Conservation (phyloP, 2,329 filamentous ascomycete genomes). For the Trichoderma gracile region DNA sequence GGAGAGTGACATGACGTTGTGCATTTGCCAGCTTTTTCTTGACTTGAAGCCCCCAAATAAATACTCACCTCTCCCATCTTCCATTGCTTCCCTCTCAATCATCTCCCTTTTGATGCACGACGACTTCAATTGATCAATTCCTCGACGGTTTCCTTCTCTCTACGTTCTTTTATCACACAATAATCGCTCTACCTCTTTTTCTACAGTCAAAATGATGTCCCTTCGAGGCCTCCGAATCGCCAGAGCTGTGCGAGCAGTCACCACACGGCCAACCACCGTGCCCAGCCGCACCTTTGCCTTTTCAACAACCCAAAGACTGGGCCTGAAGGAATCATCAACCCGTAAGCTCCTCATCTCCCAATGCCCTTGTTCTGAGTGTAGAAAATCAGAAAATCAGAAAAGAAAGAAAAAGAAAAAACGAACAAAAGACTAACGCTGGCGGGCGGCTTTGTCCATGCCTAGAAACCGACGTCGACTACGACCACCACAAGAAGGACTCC, state of each 20-base stretch:
- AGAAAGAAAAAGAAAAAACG: neutral
- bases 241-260: conserved; percentile 32
- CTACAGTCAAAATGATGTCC: conserved; percentile 34
- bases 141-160: neutral
- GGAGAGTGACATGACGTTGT: conserved; percentile 19
- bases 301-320: conserved; percentile 35
- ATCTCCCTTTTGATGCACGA: neutral
- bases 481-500: conserved; percentile 62
- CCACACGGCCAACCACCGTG: conserved; percentile 24
- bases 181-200: neutral
- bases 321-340: conserved; percentile 43
- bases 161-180: too few species aligned
- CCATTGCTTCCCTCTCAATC: neutral
- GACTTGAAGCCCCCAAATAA: too few species aligned
- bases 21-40: neutral
- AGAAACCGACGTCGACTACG: conserved; percentile 46
- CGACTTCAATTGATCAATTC: neutral
- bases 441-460: too few species aligned
- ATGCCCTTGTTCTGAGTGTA: too few species aligned
- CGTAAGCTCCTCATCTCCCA: too few species aligned
- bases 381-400: neutral
- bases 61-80: too few species aligned
- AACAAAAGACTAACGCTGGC: too few species aligned
- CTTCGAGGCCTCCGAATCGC: conserved; percentile 29
- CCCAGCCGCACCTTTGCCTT: conserved; percentile 34